phyloP scores from a whole-genome alignment of 179 eudicot species.

The Spinacia oleracea region DNA sequence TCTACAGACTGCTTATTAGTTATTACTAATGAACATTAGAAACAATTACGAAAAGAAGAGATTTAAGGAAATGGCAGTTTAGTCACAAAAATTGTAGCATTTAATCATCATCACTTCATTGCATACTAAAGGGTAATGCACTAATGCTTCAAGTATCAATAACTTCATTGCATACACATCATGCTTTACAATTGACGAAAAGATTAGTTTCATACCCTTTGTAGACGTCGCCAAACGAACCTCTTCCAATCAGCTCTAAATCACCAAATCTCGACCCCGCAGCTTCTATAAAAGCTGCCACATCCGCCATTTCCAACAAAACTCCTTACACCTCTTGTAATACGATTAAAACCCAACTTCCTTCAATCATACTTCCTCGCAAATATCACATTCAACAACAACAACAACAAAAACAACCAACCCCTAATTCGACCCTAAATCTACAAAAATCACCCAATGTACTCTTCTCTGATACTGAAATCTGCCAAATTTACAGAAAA shows the following conservation, averaged over 20 bases:
- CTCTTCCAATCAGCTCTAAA: conserved; percentile 94
- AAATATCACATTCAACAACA: conserved; percentile 34
- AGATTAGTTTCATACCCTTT: conserved; percentile 59
- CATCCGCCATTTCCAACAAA: conserved; percentile 55
- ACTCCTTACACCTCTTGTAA: conserved; percentile 13
- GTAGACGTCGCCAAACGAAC: conserved; percentile 94
- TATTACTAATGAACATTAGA: not conserved
- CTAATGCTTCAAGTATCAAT: not conserved
- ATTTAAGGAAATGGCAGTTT: not conserved
- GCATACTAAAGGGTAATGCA: not conserved
- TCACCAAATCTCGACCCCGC: conserved; percentile 72
- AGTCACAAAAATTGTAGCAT: not conserved
- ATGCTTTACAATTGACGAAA: not conserved
- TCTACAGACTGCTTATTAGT: conserved; percentile 15
- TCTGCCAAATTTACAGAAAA: conserved; percentile 19
- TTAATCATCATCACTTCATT: not conserved
- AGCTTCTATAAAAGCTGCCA: conserved; percentile 65
- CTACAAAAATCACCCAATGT: conserved; percentile 22
- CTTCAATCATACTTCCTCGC: conserved; percentile 32
- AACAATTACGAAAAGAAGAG: not conserved
- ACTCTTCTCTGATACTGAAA: conserved; percentile 13
- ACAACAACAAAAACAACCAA: conserved; percentile 33
- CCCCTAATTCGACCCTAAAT: conserved; percentile 24
- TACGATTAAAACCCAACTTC: not conserved
- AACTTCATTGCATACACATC: not conserved